A percentile compares a stretch with the other conserved stretches of the same genome.
Conservation (phyloP, 2,329 filamentous ascomycete species). For the Emmonsia crescens region DNA sequence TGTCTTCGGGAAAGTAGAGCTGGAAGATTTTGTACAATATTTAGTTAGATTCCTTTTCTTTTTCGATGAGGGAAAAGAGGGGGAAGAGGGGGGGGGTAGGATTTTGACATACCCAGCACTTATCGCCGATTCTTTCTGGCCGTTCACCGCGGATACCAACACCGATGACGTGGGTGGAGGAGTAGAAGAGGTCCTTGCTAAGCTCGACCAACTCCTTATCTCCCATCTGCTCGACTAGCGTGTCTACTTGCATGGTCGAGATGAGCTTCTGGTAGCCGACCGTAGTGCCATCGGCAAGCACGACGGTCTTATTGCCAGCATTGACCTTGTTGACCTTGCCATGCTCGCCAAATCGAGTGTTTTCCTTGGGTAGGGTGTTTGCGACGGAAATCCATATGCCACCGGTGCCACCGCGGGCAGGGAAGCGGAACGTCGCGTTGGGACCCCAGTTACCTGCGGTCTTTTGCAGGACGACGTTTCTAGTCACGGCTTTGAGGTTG, state of each 20-base stretch:
- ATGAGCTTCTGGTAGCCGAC: constrained; percentile 87
- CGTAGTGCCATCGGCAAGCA: constrained; percentile 71
- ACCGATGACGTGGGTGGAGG: constrained; percentile 92
- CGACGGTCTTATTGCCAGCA: constrained; percentile 71
- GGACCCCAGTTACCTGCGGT: constrained; percentile 95
- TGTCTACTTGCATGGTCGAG: constrained; percentile 93
- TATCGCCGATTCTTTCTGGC: constrained; percentile 94
- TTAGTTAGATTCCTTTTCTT: not conserved
- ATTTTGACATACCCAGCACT: constrained; percentile 82
- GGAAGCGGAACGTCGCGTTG: constrained; percentile 97
- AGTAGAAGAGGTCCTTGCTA: constrained; percentile 91
- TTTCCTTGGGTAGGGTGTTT: constrained; percentile 82
- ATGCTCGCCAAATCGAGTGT: constrained; percentile 78
- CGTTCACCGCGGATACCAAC: constrained; percentile 85
- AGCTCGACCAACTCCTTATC: constrained; percentile 73
- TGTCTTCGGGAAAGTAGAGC: constrained; percentile 97
- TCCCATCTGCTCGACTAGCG: constrained; percentile 74
- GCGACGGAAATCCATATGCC: constrained; percentile 98
- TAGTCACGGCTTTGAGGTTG: constrained; percentile 84
- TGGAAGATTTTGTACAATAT: constrained; percentile 19
- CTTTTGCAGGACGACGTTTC: constrained; percentile 93
- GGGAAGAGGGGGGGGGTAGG: not conserved
- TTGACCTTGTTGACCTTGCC: constrained; percentile 80
- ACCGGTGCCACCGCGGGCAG: constrained; percentile 86
- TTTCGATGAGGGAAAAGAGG: not conserved